Percentiles rank a stretch among this genome's conserved stretches.
phyloP scores from a whole-genome alignment of 2,329 filamentous ascomycete species.

The Stachybotrys echinatus region DNA sequence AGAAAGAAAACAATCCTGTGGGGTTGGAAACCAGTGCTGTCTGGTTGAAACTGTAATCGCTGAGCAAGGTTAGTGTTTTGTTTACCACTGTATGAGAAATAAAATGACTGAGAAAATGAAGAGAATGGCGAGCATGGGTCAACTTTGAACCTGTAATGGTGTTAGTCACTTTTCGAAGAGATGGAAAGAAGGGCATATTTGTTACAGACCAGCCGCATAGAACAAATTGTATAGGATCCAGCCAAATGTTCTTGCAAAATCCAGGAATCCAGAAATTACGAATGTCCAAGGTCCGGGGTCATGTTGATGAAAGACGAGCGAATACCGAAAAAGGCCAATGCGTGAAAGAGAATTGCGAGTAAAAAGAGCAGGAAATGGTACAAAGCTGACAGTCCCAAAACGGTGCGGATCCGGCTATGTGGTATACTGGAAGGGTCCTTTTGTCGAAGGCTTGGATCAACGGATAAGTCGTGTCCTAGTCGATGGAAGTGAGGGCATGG shows the following conservation, averaged over 20 bases:
- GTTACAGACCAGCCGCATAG: conserved; percentile 20
- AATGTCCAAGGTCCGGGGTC: conserved; percentile 3
- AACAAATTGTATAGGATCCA: conserved; percentile 1
- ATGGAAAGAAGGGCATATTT: conserved; percentile 10
- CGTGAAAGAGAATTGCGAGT: neutral
- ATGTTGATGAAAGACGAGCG: neutral
- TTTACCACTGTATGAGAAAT: conserved; percentile 37
- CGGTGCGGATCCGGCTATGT: neutral
- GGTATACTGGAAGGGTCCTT: neutral
- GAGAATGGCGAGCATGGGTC: conserved; percentile 30
- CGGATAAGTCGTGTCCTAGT: neutral
- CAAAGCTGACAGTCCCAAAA: neutral
- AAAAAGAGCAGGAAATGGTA: neutral
- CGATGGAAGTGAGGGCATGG: neutral
- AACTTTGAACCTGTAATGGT: conserved; percentile 50
- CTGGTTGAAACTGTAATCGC: conserved; percentile 52
- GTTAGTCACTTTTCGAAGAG: conserved; percentile 17
- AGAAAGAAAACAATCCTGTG: conserved; percentile 51
- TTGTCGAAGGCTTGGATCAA: too few relatives aligned
- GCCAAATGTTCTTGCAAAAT: neutral
- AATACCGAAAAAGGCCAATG: neutral
- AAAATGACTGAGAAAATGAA: conserved; percentile 20
- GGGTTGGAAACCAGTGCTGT: conserved; percentile 43
- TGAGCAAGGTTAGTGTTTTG: conserved; percentile 52
- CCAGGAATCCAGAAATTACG: neutral